Base-by-base conservation (phyloP, 2,329 filamentous ascomycete species). In the Cytospora mali region DNA sequence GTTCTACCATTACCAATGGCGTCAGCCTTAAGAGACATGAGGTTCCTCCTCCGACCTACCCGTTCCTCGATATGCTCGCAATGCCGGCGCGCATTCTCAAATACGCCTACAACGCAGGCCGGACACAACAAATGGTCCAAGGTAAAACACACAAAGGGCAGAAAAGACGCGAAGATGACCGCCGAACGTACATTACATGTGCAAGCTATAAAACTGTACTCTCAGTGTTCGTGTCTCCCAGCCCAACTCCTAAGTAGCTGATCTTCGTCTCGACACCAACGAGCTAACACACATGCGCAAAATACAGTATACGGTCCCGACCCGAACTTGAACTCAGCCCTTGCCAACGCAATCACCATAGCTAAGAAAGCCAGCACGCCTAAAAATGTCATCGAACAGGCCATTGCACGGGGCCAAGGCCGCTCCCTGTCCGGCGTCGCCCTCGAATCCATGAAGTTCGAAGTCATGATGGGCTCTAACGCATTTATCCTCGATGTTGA, bases 61-160 rank as follows among this genome's bases (percentile, higher is more conserved):
- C 61, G 58, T 6, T 28, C 42, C 21, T 28, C 39, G 35, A 64
- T 81, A 67, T 86, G 83, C 68, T 75, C 74, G 46, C 75, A 75
- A 75, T 84, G 81, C 67, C 72, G 77, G 62, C 82, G 84, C 59
- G 71, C 74, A 39, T 81, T 89, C 64, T 74, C 74, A 61, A 79
- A 78, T 18, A 81, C 79, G 18, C 67, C 80, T 10, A 62, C 70
- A 9, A 71, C 76, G 16, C 76, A 77, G 65, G 88, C 89, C 27
- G 93, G 93, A 16, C 93, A 97, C 77, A 97, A 89, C 76, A 90
- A 93, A 74, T 99, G 95, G 95, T 93, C 92, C 62, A 96, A 95
- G 72, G 98, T 97, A 77, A 91, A 89, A 73, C 95, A 98, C 75
- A 92, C 95, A 75, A 99, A 99, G 76, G 93, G 89, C 57, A 91